Evolutionary conservation across 768 basidiomycete genomes (phyloP), one percentile per base, ranked within the genome.

Genomic region (Naematelia aurantialba): DNA sequence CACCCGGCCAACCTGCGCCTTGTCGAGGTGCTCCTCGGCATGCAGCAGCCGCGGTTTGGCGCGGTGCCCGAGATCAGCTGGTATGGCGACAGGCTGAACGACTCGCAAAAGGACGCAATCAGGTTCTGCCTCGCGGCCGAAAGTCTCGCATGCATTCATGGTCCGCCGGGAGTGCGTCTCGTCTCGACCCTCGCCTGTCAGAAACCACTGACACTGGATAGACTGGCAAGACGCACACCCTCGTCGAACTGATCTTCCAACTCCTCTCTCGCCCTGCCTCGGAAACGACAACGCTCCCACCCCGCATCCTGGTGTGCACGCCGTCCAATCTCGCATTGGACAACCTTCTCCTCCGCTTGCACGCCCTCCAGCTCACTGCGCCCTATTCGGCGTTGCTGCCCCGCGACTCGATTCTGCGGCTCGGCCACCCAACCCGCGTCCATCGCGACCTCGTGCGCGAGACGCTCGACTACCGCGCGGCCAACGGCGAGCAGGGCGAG

Each of bases 381-480:
- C 61, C 63, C 10, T 69, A 65, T 49, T 60, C 77, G 0, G 60
- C 70, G 0, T 46, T 76, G n/a, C 66, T 78, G 19, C 74, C 79
- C 59, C 59, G 68, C 24, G 51, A 70, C 64, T 53, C 75, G 45
- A 70, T 83, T 87, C 91, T 92, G 0, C 83, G 96, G n/a, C 82
- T 99, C 12, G 96, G 96, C 0, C 96, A 99, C 76, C 96, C 96
- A 0, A 94, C 96, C 0, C 83, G 96, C 24, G 87, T 98, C 0
- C 87, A 96, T 81, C 80, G 85, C 26, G 66, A 71, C 17, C 72
- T 83, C 12, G 67, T 79, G 1, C 31, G 58, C 1, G 58, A 76
- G 14, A 81, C 80, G 1, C 72, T 81, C 44, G 80, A 81, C 57
- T 77, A 74, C n/a, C 74, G 76, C 26, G 73, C 76, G 0, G 59